Conservation (phyloP, 768 basidiomycete genomes). For the Cystofilobasidium bisporidii region DNA sequence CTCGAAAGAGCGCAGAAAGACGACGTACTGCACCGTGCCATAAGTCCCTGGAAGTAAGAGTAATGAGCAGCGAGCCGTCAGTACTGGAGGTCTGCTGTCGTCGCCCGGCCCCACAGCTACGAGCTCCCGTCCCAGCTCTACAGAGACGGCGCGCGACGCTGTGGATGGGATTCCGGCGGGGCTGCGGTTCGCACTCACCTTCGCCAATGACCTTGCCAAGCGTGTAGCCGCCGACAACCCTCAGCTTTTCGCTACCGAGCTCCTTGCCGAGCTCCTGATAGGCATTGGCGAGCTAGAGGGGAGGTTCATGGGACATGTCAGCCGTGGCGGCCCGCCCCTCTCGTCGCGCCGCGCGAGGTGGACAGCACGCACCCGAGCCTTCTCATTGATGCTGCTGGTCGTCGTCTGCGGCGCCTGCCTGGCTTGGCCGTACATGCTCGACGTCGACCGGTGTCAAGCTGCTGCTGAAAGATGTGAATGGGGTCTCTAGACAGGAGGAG, state of each 20-base stretch:
- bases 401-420: background rate
- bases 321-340: too few relatives aligned
- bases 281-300: conserved; percentile 68
- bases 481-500: too few relatives aligned
- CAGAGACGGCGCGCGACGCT: too few relatives aligned
- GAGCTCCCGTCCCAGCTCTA: background rate
- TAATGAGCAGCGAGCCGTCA: too few relatives aligned
- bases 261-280: conserved; percentile 97
- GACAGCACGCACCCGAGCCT: background rate
- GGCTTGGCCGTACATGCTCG: background rate
- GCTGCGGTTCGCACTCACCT: conserved; percentile 63
- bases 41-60: conserved; percentile 95
- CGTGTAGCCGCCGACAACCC: conserved; percentile 89
- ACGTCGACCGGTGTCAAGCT: too few relatives aligned
- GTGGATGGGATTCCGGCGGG: too few relatives aligned
- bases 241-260: conserved; percentile 77
- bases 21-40: conserved; percentile 59
- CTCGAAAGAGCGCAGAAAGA: background rate
- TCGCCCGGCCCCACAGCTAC: too few relatives aligned
- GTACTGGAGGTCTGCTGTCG: too few relatives aligned
- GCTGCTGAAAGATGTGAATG: too few relatives aligned
- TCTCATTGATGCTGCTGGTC: background rate
- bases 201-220: conserved; percentile 89
- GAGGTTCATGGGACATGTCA: too few relatives aligned
- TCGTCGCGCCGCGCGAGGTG: background rate